These are phyloP conservation scores for Gymnopilus dilepis DNA, from an alignment of 768 basidiomycete genomes.

Conservation along the genomic window DNA sequence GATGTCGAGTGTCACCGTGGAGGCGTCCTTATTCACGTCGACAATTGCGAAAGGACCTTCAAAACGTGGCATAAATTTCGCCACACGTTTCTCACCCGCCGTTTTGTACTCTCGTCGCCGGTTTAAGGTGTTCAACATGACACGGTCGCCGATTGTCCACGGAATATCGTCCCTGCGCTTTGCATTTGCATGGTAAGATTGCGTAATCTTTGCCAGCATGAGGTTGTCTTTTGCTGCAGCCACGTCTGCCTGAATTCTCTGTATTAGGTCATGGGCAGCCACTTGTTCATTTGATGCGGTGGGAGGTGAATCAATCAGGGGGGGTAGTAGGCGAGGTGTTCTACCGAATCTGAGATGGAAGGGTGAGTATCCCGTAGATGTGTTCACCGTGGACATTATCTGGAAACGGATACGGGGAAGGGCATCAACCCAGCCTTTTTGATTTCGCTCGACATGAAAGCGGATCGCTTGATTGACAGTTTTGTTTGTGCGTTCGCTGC, in stretches of 20 bases:
- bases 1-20: slow-evolving; percentile 29
- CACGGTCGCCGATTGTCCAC: slow-evolving; percentile 7
- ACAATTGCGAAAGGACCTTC: slow-evolving; percentile 37
- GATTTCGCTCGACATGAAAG: slow-evolving; percentile 34
- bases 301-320: background rate
- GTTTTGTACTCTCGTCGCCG: slow-evolving; percentile 29
- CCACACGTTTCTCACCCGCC: slow-evolving; percentile 26
- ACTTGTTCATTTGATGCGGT: background rate
- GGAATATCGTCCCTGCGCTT: background rate
- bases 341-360: slow-evolving; percentile 36
- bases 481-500: slow-evolving; percentile 36
- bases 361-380: slow-evolving; percentile 34
- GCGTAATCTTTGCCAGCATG: slow-evolving; percentile 21
- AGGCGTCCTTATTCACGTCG: slow-evolving; percentile 14
- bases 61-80: slow-evolving; percentile 43
- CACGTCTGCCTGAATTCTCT: slow-evolving; percentile 6
- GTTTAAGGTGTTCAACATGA: slow-evolving; percentile 33
- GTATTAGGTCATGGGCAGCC: slow-evolving; percentile 2
- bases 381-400: slow-evolving; percentile 37
- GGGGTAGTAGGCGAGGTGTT: slow-evolving; percentile 19
- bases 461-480: slow-evolving; percentile 34
- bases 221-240: slow-evolving; percentile 30
- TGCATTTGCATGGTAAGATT: slow-evolving; percentile 18
- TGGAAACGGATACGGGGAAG: slow-evolving; percentile 35
- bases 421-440: slow-evolving; percentile 34